Conservation (phyloP, 1,284 basidiomycete genomes). For the Meira nashicola region DNA sequence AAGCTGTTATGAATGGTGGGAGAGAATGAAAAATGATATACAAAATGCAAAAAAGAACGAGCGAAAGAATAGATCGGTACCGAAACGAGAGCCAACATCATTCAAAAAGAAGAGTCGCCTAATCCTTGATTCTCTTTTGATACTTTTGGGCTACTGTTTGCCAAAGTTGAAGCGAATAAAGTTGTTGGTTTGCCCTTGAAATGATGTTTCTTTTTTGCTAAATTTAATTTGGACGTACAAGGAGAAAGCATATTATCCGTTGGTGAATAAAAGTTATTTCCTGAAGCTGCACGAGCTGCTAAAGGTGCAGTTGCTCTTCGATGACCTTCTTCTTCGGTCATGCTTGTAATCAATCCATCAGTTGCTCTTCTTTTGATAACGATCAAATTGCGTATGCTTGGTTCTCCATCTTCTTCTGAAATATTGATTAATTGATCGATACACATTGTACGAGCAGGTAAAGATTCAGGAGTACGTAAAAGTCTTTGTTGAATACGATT, state of each 20-base stretch:
- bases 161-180: slow-evolving; percentile 31
- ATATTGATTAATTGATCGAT: slow-evolving; percentile 24
- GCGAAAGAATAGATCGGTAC: slow-evolving; percentile 2
- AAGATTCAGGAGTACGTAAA: slow-evolving; percentile 43
- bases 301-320: slow-evolving; percentile 45
- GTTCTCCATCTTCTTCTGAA: not conserved
- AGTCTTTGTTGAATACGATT: slow-evolving; percentile 34
- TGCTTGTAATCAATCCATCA: slow-evolving; percentile 40
- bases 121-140: not conserved
- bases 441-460: slow-evolving; percentile 42
- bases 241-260: slow-evolving; percentile 51
- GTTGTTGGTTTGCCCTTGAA: slow-evolving; percentile 41
- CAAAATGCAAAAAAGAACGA: not conserved
- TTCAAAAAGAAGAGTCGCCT: not conserved
- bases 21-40: not conserved
- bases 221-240: slow-evolving; percentile 49
- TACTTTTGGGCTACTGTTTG: not conserved
- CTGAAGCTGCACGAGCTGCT: slow-evolving; percentile 43
- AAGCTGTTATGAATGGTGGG: not conserved
- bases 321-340: slow-evolving; percentile 50
- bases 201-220: slow-evolving; percentile 47
- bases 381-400: slow-evolving; percentile 34
- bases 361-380: slow-evolving; percentile 44
- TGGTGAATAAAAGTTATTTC: slow-evolving; percentile 44
- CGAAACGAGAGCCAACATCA: not conserved